Evolutionary conservation across 345 rosid genomes (phyloP).

Genomic region (Melaleuca alternifolia): DNA sequence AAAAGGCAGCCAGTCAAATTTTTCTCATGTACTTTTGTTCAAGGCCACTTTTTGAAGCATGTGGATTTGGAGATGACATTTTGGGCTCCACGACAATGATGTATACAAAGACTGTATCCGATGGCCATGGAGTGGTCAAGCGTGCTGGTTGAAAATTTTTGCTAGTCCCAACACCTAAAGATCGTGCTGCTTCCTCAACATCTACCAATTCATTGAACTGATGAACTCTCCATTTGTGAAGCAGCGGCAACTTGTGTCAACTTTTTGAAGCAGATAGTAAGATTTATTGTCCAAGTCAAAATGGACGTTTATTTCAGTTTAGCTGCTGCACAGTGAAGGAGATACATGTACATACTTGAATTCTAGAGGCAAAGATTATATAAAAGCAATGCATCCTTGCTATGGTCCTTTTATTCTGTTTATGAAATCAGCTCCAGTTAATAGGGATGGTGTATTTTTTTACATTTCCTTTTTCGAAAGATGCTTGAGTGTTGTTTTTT

Average conservation of each 20-base stretch:
- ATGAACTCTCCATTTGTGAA: background rate
- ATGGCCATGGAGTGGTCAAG: slow-evolving; percentile 7
- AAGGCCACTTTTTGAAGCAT: slow-evolving; percentile 75
- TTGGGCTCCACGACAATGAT: slow-evolving; percentile 84
- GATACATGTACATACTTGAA: background rate
- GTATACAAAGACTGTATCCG: slow-evolving; percentile 38
- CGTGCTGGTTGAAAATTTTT: slow-evolving; percentile 23
- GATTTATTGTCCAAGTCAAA: background rate
- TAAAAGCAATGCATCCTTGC: background rate
- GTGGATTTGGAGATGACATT: slow-evolving; percentile 80
- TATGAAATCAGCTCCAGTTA: background rate
- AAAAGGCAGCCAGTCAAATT: background rate
- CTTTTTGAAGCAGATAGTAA: background rate
- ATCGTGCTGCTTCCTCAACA: background rate
- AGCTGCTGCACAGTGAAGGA: background rate
- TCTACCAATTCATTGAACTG: background rate
- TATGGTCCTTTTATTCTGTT: background rate
- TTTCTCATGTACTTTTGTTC: background rate
- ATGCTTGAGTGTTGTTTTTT: background rate
- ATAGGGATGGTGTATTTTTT: background rate
- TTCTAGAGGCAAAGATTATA: background rate
- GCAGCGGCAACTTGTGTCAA: background rate
- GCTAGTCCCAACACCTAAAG: slow-evolving; percentile 19
- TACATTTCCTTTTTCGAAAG: background rate
- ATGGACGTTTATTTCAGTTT: background rate